phyloP scores from a whole-genome alignment of 2,329 filamentous ascomycete species.

The Aspergillus sp. region DNA sequence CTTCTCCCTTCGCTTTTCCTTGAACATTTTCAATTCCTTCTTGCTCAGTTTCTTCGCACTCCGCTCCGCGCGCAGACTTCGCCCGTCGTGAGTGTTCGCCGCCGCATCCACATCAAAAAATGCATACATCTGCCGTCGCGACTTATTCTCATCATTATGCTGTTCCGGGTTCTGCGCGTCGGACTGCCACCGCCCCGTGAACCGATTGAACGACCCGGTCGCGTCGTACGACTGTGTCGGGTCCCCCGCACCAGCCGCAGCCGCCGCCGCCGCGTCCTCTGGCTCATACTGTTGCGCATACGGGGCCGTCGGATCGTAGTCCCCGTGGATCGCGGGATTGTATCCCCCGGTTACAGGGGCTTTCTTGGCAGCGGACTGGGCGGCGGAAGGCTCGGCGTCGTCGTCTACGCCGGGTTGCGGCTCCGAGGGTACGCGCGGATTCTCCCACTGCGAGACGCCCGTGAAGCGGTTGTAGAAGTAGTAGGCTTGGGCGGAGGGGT shows the following conservation, averaged over 20 bases:
- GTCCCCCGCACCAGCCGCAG: conserved; percentile 41
- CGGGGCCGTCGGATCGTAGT: conserved; percentile 94
- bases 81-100: conserved; percentile 84
- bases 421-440: conserved; percentile 65
- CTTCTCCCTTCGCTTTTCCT: conserved; percentile 81
- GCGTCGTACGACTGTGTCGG: conserved; percentile 59
- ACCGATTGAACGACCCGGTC: conserved; percentile 82
- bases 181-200: conserved; percentile 80
- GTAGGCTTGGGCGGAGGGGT: conserved; percentile 64
- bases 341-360: conserved; percentile 67
- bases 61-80: conserved; percentile 87
- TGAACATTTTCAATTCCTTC: conserved; percentile 85
- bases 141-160: conserved; percentile 85
- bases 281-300: conserved; percentile 67
- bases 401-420: conserved; percentile 30
- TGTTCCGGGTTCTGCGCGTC: conserved; percentile 67
- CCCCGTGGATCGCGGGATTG: conserved; percentile 92
- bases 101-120: conserved; percentile 96
- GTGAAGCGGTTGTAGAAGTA: conserved; percentile 87
- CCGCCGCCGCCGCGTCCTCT: conserved; percentile 37
- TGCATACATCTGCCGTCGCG: conserved; percentile 81
- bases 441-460: conserved; percentile 76
- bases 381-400: conserved; percentile 40
- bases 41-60: conserved; percentile 80
- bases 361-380: conserved; percentile 27